Conservation (phyloP, 176 grass and related monocot genomes). For the Raddia guianensis region DNA sequence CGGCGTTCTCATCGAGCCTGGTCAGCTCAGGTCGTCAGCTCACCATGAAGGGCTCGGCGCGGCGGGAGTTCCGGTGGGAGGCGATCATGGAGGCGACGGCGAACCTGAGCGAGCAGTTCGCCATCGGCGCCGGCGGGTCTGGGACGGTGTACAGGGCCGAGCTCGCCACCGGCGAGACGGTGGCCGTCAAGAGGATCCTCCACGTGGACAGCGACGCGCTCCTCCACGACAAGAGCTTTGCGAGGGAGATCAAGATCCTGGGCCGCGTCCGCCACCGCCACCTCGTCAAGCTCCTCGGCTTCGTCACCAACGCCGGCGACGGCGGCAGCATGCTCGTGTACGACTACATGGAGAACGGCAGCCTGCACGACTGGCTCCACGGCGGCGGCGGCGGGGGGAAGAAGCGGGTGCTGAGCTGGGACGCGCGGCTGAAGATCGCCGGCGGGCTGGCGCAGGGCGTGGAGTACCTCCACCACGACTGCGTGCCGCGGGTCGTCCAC, state of each 20-base stretch:
- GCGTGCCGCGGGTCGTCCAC: constrained; percentile 73
- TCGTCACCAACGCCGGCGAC: constrained; percentile 35
- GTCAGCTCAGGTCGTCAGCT: constrained; percentile 58
- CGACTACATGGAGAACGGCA: constrained; percentile 97
- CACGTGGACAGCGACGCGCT: constrained; percentile 57
- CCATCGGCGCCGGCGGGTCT: constrained; percentile 80
- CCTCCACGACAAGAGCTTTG: constrained; percentile 71
- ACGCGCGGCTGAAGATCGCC: constrained; percentile 70
- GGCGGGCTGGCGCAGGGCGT: constrained; percentile 73
- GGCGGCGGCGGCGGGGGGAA: constrained; percentile 39
- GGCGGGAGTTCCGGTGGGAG: constrained; percentile 90
- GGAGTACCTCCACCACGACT: constrained; percentile 96
- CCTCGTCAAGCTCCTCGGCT: constrained; percentile 93
- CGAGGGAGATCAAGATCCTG: constrained; percentile 84
- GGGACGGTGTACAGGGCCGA: constrained; percentile 85
- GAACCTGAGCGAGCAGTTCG: constrained; percentile 84
- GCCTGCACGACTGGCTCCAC: constrained; percentile 91
- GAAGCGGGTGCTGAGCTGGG: constrained; percentile 66
- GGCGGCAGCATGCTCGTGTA: constrained; percentile 76
- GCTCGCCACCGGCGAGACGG: constrained; percentile 72
- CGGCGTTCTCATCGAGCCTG: constrained; percentile 59
- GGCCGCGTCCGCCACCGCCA: constrained; percentile 79
- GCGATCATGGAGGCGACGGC: constrained; percentile 86
- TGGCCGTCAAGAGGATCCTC: constrained; percentile 82
- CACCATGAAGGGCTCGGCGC: constrained; percentile 62